Evolutionary conservation across 2,329 filamentous ascomycete species (phyloP), one percentile per base, ranked within the genome.

Genomic region (Camptophora hylomeconis): DNA sequence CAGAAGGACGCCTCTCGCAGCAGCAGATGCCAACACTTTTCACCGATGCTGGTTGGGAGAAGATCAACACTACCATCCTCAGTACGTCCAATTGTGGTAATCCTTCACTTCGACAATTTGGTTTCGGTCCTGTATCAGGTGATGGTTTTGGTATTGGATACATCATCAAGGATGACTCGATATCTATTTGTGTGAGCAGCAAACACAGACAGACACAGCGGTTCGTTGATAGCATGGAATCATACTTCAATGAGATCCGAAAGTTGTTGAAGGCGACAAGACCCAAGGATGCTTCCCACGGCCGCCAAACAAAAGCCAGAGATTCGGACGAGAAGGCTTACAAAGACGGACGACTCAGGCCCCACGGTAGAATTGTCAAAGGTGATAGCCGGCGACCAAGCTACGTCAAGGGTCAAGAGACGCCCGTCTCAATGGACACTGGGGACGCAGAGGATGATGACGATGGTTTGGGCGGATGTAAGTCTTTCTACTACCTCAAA

Each of bases 61-160:
- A 80, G 51, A 71, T 94, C 41, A 95, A 95, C 61, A 92, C 72
- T 39, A 95, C 87, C 6, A 82, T 95, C 40, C 63, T 98, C 20
- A 92, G 82, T 5, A 95, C 89, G 0, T 94, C 86, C n/a, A 98
- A 98, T 63, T 98, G 89, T 55, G 89, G 89, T 35, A 98, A 95
- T 55, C 89, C 89, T 0, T 83, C 79, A 0, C 72, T 98, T 11
- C 75, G 89, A 2, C 87, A 95, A 46, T 98, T 98, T 46, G 89
- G 89, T 3, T 98, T 98, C 50, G 89, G 89, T 0, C 89, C 89
- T 2, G 92, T 87, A 0, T 87, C 81, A 1, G 87, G 76, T 2
- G 84, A 94, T 41, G 89, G 89, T 0, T 95, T 95, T 49, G 89
- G 89, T 17, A 94, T 98, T 32, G 89, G 89, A 2, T 98, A 98